Evolutionary conservation across 768 basidiomycete genomes (phyloP), one percentile per base, ranked within the genome.

Genomic region (Termitomyces sp.): DNA sequence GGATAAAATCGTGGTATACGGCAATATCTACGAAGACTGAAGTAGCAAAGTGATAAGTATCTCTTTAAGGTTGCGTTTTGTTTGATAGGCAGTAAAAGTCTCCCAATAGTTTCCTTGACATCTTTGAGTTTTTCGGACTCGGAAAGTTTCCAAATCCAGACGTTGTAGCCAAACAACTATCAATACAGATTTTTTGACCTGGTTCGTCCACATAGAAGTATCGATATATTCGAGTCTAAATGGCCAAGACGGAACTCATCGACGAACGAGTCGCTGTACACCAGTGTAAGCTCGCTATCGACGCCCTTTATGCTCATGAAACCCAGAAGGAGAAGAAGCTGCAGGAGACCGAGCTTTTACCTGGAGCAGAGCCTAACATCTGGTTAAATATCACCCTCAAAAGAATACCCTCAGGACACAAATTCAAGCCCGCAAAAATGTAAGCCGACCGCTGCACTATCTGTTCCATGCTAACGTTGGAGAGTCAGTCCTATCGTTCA

Each of bases 381-480:
- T 98, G 93, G 91, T 79, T 99, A 18, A 86, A 90, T 60, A 77
- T 98, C 51, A 83, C 91, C 4, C 85, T 94, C 55, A 97, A 96
- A 77, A 81, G 78, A 65, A 88, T 94, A 66, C 80, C 85, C 23
- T 78, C 88, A 32, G 82, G 81, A 56, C 84, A 83, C 65, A 87
- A 80, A 64, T 71, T 94, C 31, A 97, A 91, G 69, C 94, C 94
- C 4, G 72, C 81, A 44, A 84, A 83, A 73, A 90, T 98, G 94
- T 97, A 62, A 63, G 88, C 81, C 33, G 7, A 22, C 27, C 22
- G 23, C 20, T 3, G 56, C 36, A 23, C 36, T 48, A 50, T 35
- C 6, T 22, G 44, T 18, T 25, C 10, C 7, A 56, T 27, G 40
- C 29, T 58, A 32, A 53, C 53, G 55, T 12, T 29, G 46, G 50